Conservation (phyloP, 2,329 filamentous ascomycete genomes). For the Zarea fungicola region DNA sequence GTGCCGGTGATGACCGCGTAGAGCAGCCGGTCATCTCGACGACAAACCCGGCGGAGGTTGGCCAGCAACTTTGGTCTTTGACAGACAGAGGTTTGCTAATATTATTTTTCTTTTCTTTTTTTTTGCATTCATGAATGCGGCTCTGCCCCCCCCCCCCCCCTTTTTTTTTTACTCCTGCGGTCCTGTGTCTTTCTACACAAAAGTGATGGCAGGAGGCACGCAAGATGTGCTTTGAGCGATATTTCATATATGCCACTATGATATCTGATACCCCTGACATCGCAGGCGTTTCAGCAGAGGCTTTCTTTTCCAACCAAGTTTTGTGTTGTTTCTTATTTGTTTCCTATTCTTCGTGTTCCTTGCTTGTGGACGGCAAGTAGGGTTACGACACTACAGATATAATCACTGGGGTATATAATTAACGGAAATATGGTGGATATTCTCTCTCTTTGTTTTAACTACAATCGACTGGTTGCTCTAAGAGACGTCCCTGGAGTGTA, state of each 20-base stretch:
- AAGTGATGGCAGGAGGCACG: neutral
- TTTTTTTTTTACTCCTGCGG: too few species aligned
- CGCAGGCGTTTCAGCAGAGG: slow-evolving; percentile 1
- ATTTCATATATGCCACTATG: neutral
- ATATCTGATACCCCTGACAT: slow-evolving; percentile 11
- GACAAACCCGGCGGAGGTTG: too few species aligned
- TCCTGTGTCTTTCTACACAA: too few species aligned
- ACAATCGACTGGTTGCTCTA: too few species aligned
- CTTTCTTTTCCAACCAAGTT: neutral
- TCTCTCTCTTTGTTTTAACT: too few species aligned
- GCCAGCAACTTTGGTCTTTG: too few species aligned
- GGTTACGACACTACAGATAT: neutral
- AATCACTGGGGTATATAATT: too few species aligned
- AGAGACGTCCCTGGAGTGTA: too few species aligned
- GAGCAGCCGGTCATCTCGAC: neutral
- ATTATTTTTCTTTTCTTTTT: neutral
- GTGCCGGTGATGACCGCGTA: slow-evolving; percentile 20
- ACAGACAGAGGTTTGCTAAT: too few species aligned
- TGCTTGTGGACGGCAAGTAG: too few species aligned
- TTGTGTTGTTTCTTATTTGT: neutral
- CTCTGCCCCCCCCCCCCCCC: too few species aligned
- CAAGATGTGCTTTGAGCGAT: neutral
- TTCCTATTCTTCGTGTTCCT: neutral
- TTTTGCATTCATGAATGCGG: neutral
- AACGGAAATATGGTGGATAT: too few species aligned